These are phyloP conservation scores for Piloderma croceum DNA, from an alignment of 768 basidiomycete genomes.

Conservation along the genomic window DNA sequence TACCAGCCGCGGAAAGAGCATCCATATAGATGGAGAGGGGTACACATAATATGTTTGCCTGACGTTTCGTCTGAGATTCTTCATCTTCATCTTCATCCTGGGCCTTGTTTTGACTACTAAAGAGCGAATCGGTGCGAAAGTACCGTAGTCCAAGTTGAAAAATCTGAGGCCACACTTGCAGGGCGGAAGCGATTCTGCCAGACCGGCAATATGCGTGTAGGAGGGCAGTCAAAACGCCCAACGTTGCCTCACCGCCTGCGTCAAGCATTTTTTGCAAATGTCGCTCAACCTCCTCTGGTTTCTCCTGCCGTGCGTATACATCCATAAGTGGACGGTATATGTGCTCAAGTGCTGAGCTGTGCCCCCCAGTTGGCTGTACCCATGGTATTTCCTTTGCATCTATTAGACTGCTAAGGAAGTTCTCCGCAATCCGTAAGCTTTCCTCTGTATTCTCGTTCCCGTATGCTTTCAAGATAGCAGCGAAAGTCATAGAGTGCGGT, in stretches of 20 bases:
- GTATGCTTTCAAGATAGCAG: constrained; percentile 60
- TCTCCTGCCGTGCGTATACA: constrained; percentile 38
- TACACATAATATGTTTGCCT: constrained; percentile 58
- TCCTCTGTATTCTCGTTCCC: constrained; percentile 42
- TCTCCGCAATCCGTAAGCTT: constrained; percentile 55
- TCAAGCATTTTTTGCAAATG: constrained; percentile 48
- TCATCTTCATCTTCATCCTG: constrained; percentile 15
- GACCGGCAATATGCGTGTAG: constrained; percentile 68
- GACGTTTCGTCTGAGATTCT: constrained; percentile 19
- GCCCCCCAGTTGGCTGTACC: constrained; percentile 34
- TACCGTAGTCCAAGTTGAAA: constrained; percentile 49
- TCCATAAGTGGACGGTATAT: constrained; percentile 60
- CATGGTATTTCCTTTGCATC: constrained; percentile 30
- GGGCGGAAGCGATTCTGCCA: constrained; percentile 48
- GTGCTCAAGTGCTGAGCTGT: constrained; percentile 42
- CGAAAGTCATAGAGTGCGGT: constrained; percentile 65
- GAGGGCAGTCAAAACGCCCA: constrained; percentile 57
- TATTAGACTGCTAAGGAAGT: constrained; percentile 54
- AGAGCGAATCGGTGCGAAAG: constrained; percentile 28
- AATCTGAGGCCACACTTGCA: constrained; percentile 64
- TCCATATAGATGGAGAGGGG: constrained; percentile 83
- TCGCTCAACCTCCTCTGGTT: constrained; percentile 50
- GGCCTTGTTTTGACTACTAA: too few relatives aligned
- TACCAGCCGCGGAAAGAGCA: constrained; percentile 57
- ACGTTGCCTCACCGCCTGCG: constrained; percentile 49